Conservation (phyloP, 225 moss, liverwort and hornwort species). For the Neckera pumila region DNA sequence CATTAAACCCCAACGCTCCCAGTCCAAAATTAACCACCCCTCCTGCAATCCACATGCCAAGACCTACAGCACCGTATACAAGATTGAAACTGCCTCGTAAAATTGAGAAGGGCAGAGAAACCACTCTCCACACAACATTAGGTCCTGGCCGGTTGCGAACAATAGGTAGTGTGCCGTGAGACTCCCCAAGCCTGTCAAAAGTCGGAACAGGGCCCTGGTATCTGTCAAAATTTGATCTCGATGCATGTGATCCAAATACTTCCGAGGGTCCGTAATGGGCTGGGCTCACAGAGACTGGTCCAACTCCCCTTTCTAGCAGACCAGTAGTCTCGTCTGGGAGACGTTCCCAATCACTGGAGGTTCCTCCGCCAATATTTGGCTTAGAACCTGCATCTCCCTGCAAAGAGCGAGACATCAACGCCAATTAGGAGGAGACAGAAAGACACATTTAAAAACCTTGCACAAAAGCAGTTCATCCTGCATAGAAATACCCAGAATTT, state of each 20-base stretch:
- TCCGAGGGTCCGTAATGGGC: conserved; percentile 26
- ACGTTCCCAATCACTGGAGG: conserved; percentile 21
- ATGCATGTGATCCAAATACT: conserved; percentile 17
- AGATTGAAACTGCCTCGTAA: conserved; percentile 89
- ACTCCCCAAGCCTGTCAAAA: conserved; percentile 39
- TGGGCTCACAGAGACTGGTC: conserved; percentile 33
- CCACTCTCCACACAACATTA: conserved; percentile 81
- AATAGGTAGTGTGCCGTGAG: conserved; percentile 31
- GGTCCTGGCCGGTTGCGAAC: conserved; percentile 53
- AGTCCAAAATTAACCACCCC: conserved; percentile 72
- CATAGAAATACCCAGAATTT: background rate
- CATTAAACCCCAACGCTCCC: conserved; percentile 71
- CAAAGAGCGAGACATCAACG: background rate
- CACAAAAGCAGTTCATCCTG: background rate
- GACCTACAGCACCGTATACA: conserved; percentile 78
- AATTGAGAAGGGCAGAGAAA: conserved; percentile 79
- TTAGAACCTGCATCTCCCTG: conserved; percentile 24
- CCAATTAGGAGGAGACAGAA: background rate
- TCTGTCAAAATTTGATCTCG: conserved; percentile 50
- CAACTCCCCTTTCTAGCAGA: conserved; percentile 26
- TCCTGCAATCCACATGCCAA: conserved; percentile 86
- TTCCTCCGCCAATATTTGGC: conserved; percentile 1
- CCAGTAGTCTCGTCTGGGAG: conserved; percentile 20
- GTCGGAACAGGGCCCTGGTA: conserved; percentile 13
- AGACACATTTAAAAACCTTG: background rate